Conservation (phyloP, 2,329 filamentous ascomycete species). For the Blumeria hordei region DNA sequence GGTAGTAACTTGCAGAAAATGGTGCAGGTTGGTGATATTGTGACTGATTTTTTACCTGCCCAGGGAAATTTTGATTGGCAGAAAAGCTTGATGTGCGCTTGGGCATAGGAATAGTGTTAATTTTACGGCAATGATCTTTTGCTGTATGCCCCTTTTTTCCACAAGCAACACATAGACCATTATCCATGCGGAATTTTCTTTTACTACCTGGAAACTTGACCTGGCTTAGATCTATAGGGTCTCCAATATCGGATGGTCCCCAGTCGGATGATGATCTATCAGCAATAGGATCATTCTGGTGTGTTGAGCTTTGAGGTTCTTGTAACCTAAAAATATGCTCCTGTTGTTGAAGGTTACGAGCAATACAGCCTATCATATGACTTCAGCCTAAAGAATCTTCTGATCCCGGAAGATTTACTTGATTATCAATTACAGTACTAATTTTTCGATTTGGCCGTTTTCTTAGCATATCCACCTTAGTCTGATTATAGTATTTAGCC, state of each 20-base stretch:
- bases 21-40: background rate
- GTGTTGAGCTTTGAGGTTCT: background rate
- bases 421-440: background rate
- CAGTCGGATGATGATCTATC: background rate
- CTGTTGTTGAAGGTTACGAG: background rate
- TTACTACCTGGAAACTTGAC: background rate
- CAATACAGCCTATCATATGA: background rate
- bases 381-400: background rate
- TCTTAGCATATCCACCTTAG: background rate
- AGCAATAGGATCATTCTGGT: background rate
- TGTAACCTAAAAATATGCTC: background rate
- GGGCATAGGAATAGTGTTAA: background rate
- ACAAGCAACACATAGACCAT: background rate
- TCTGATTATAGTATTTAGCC: background rate
- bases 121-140: background rate
- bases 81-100: background rate
- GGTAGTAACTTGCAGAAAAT: background rate
- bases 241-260: background rate
- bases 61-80: background rate
- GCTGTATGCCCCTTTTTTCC: background rate
- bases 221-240: background rate
- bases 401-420: background rate
- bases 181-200: background rate
- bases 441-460: background rate
- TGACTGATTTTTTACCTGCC: background rate